These are phyloP conservation scores for Lactarius hatsudake DNA, from an alignment of 768 basidiomycete genomes.

Conservation along the genomic window DNA sequence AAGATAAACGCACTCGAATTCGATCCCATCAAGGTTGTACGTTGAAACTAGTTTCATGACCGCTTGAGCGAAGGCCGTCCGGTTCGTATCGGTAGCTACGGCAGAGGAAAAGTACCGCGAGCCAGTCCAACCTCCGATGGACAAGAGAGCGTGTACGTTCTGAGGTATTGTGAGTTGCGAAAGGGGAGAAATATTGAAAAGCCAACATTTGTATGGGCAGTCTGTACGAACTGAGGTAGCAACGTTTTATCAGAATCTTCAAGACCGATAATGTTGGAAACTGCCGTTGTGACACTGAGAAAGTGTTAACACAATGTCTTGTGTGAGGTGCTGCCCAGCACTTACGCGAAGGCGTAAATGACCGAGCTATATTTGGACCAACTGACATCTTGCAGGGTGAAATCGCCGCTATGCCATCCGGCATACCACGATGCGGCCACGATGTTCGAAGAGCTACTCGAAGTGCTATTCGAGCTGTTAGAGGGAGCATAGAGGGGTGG, in stretches of 20 bases:
- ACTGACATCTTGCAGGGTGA: constrained; percentile 51
- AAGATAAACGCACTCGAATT: constrained; percentile 35
- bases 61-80: constrained; percentile 64
- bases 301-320: not conserved
- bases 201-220: constrained; percentile 40
- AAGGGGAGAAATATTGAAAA: not conserved
- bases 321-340: not conserved
- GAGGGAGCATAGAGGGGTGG: not conserved
- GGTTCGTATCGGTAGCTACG: constrained; percentile 53
- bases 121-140: constrained; percentile 73
- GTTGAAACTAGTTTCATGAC: constrained; percentile 46
- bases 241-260: constrained; percentile 45
- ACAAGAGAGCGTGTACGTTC: constrained; percentile 55
- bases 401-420: constrained; percentile 55
- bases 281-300: constrained; percentile 37
- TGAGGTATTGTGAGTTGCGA: constrained; percentile 31
- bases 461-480: not conserved
- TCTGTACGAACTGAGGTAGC: constrained; percentile 55
- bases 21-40: constrained; percentile 58
- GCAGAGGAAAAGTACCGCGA: constrained; percentile 58
- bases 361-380: constrained; percentile 69
- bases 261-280: constrained; percentile 36
- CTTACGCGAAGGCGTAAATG: constrained; percentile 67
- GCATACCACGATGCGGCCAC: constrained; percentile 64
- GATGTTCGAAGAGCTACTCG: not conserved